Conservation (phyloP, 176 grass and related monocot species). For the Typha latifolia region DNA sequence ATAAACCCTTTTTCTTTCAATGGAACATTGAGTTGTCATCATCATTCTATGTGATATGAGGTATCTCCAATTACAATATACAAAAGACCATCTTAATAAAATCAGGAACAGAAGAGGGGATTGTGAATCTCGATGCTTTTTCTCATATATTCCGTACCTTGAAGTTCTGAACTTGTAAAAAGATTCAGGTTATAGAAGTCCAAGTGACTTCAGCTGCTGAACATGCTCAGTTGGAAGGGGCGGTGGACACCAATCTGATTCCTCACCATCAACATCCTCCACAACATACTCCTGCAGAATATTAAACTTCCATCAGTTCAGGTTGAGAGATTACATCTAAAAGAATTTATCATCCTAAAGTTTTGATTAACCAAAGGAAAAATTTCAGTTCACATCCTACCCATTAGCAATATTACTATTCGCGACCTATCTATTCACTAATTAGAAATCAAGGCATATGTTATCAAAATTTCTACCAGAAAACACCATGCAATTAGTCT, state of each 20-base stretch:
- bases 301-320: neutral
- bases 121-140: neutral
- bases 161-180: neutral
- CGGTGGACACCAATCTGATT: slow-evolving; percentile 61
- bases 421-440: too few relatives aligned
- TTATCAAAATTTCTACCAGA: too few relatives aligned
- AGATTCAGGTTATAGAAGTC: slow-evolving; percentile 48
- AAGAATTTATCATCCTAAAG: neutral
- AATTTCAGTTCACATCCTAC: neutral
- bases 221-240: slow-evolving; percentile 58
- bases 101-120: too few relatives aligned
- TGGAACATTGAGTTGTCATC: too few relatives aligned
- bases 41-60: too few relatives aligned
- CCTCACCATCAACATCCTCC: slow-evolving; percentile 66
- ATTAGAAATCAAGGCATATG: too few relatives aligned
- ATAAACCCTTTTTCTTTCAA: too few relatives aligned
- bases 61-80: too few relatives aligned
- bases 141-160: neutral
- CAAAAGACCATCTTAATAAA: too few relatives aligned
- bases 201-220: slow-evolving; percentile 71
- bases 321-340: neutral
- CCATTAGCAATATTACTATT: too few relatives aligned
- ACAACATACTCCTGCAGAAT: slow-evolving; percentile 71
- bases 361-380: neutral
- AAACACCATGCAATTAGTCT: too few relatives aligned